Conservation (phyloP, 306 rosid genomes). For the Vigna unguiculata region DNA sequence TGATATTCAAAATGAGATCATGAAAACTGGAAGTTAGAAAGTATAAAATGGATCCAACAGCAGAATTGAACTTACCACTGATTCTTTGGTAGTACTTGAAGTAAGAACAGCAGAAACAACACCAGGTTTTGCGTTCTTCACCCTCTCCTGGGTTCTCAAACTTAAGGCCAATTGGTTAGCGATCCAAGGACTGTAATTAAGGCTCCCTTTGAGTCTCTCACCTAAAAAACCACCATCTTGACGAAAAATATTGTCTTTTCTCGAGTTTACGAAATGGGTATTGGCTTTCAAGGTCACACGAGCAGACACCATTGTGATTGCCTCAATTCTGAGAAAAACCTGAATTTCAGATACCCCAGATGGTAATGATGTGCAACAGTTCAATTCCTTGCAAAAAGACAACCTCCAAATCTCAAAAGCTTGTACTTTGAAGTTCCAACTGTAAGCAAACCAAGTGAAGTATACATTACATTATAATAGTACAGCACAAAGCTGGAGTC, state of each 20-base stretch:
- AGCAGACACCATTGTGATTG: constrained; percentile 66
- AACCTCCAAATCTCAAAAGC: constrained; percentile 50
- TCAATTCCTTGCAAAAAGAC: constrained; percentile 28
- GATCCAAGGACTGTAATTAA: constrained; percentile 50
- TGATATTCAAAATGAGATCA: constrained; percentile 34
- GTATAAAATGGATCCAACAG: constrained; percentile 22
- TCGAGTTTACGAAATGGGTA: constrained; percentile 50
- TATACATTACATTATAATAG: constrained; percentile 48
- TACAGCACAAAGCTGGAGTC: constrained; percentile 12
- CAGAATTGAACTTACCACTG: constrained; percentile 60
- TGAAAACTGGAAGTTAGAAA: background rate
- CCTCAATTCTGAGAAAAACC: constrained; percentile 2
- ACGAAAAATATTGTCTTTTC: constrained; percentile 47
- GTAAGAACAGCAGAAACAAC: constrained; percentile 71
- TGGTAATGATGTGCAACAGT: constrained; percentile 40
- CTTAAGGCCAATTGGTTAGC: constrained; percentile 42
- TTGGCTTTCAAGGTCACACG: constrained; percentile 58
- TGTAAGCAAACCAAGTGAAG: constrained; percentile 45
- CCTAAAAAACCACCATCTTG: constrained; percentile 64
- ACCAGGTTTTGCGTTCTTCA: constrained; percentile 56
- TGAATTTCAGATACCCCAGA: background rate
- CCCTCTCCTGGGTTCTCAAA: constrained; percentile 56
- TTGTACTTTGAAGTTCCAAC: constrained; percentile 37
- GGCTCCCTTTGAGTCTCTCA: constrained; percentile 61
- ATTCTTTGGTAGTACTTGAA: constrained; percentile 54